These are phyloP conservation scores for Begonia peltatifolia DNA, from an alignment of 306 rosid genomes.

Conservation along the genomic window DNA sequence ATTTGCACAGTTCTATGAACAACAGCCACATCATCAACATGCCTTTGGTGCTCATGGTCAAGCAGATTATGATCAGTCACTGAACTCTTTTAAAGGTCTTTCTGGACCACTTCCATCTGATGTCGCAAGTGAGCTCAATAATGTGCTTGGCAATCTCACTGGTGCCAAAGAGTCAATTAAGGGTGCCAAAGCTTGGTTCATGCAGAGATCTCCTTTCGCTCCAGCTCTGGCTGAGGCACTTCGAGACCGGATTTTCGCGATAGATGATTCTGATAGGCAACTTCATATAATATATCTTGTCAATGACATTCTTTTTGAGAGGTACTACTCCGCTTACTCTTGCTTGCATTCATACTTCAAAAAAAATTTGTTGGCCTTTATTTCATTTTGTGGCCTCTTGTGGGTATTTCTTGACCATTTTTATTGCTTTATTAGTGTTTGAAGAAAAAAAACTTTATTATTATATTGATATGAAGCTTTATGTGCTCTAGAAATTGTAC, in stretches of 20 bases:
- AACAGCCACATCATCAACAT: slow-evolving; percentile 55
- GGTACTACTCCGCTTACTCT: slow-evolving; percentile 21
- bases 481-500: too few relatives aligned
- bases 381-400: neutral
- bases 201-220: slow-evolving; percentile 90
- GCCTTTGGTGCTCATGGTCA: slow-evolving; percentile 62
- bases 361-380: neutral
- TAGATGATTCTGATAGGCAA: slow-evolving; percentile 88
- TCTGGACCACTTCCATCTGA: slow-evolving; percentile 89
- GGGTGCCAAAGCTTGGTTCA: slow-evolving; percentile 93
- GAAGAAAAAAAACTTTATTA: too few relatives aligned
- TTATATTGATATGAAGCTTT: too few relatives aligned
- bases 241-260: slow-evolving; percentile 54
- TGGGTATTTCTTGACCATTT: too few relatives aligned
- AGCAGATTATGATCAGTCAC: slow-evolving; percentile 64
- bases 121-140: slow-evolving; percentile 60
- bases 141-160: slow-evolving; percentile 52
- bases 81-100: slow-evolving; percentile 63
- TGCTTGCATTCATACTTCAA: neutral
- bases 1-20: slow-evolving; percentile 53
- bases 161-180: slow-evolving; percentile 92
- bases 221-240: slow-evolving; percentile 90
- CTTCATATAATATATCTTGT: slow-evolving; percentile 80
- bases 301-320: slow-evolving; percentile 89
- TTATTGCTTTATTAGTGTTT: too few relatives aligned